Evolutionary conservation across 257 asterid genomes (phyloP).

Genomic region (Haberlea rhodopensis): DNA sequence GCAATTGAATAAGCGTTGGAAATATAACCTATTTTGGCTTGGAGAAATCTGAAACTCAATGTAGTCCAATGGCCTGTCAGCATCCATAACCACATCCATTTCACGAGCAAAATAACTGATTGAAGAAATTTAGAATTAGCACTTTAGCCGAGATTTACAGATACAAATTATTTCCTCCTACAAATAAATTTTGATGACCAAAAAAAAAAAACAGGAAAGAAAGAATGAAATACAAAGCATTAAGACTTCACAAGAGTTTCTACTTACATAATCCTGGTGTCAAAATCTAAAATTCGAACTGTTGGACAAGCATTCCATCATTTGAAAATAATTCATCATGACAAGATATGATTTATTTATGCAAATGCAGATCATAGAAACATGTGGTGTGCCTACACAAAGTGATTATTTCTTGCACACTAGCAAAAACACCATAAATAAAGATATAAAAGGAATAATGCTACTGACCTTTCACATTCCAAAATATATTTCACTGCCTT

Average conservation of each 20-base stretch:
- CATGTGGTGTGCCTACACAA: background rate
- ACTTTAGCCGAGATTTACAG: constrained; percentile 16
- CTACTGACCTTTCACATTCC: background rate
- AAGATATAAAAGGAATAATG: background rate
- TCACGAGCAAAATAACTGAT: constrained; percentile 25
- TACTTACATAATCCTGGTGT: background rate
- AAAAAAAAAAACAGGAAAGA: constrained; percentile 5
- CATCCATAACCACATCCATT: constrained; percentile 57
- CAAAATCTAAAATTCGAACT: background rate
- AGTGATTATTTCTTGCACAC: background rate
- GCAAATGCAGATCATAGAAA: background rate
- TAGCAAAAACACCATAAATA: background rate
- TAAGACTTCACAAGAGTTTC: background rate
- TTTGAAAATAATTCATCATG: background rate
- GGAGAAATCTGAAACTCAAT: constrained; percentile 73
- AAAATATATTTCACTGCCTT: background rate
- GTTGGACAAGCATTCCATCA: no score
- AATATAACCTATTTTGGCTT: constrained; percentile 63
- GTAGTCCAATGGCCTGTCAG: constrained; percentile 49
- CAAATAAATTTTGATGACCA: constrained; percentile 1
- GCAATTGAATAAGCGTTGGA: constrained; percentile 6
- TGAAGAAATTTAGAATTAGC: constrained; percentile 21
- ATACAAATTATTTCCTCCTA: background rate
- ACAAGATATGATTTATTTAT: background rate
- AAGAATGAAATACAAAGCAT: background rate